Conservation (phyloP, 2,329 filamentous ascomycete genomes). For the Penicillium sp. region DNA sequence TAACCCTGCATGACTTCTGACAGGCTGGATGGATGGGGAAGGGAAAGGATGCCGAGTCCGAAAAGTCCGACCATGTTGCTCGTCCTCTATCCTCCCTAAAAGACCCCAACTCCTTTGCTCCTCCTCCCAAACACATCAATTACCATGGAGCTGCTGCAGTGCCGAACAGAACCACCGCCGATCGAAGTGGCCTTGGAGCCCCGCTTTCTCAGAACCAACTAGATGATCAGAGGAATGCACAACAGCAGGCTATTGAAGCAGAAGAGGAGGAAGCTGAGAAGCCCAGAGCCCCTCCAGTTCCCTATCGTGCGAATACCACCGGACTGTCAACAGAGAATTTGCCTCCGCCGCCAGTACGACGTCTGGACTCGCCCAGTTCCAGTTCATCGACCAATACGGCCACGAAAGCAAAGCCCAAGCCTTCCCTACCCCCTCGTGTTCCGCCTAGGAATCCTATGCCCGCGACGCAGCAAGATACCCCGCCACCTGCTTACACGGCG, state of each 20-base stretch:
- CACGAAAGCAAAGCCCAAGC: conserved; percentile 48
- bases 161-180: conserved; percentile 50
- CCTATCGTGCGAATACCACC: conserved; percentile 72
- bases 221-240: conserved; percentile 32
- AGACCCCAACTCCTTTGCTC: conserved; percentile 78
- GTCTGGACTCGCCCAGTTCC: conserved; percentile 34
- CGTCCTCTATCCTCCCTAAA: conserved; percentile 71
- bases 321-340: conserved; percentile 71
- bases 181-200: conserved; percentile 48
- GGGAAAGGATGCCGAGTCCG: conserved; percentile 51
- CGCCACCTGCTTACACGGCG: conserved; percentile 54
- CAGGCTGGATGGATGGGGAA: conserved; percentile 65
- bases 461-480: conserved; percentile 46
- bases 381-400: conserved; percentile 27
- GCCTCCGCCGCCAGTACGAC: conserved; percentile 70
- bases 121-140: conserved; percentile 72
- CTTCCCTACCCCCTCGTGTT: conserved; percentile 67
- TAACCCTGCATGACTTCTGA: conserved; percentile 12
- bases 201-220: conserved; percentile 47
- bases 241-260: conserved; percentile 34
- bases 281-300: conserved; percentile 59
- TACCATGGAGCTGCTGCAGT: conserved; percentile 53
- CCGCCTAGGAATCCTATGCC: conserved; percentile 68
- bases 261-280: conserved; percentile 34
- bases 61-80: conserved; percentile 56